phyloP scores from a whole-genome alignment of 2,329 filamentous ascomycete species.

The Alternaria conjuncta region DNA sequence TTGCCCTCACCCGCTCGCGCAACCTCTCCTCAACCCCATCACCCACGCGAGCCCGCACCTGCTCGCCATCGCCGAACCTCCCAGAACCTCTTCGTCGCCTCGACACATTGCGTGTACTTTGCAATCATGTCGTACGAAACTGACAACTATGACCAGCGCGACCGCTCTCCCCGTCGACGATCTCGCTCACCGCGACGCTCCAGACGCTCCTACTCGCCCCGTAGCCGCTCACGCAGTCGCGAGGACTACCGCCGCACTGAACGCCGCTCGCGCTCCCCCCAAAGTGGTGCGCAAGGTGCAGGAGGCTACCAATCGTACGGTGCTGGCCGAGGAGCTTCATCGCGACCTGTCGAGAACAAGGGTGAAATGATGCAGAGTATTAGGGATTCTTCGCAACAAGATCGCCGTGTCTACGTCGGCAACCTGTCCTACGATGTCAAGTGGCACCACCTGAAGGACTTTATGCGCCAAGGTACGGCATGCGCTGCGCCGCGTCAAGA shows the following conservation, averaged over 20 bases:
- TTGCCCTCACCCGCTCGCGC: constrained; percentile 28
- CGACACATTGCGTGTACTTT: constrained; percentile 14
- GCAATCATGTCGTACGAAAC: constrained; percentile 47
- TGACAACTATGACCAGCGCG: constrained; percentile 48
- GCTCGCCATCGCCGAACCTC: constrained; percentile 20
- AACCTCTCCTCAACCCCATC: constrained; percentile 34
- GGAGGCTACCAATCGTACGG: constrained; percentile 69
- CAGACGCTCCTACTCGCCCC: constrained; percentile 69
- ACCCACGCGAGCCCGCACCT: constrained; percentile 26
- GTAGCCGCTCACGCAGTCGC: constrained; percentile 80
- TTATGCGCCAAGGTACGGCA: constrained; percentile 96
- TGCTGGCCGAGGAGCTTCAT: constrained; percentile 57
- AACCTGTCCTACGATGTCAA: constrained; percentile 99
- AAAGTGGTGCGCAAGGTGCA: constrained; percentile 73
- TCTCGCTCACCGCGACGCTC: constrained; percentile 55
- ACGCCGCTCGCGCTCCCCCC: constrained; percentile 77
- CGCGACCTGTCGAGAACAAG: constrained; percentile 82
- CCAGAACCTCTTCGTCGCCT: constrained; percentile 10
- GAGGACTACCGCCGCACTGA: constrained; percentile 55
- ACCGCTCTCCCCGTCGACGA: constrained; percentile 73
- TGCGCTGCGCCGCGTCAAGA: constrained; percentile 19
- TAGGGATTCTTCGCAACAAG: constrained; percentile 94
- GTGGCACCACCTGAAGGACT: constrained; percentile 99
- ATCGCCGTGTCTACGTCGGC: constrained; percentile 98
- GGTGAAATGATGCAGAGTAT: constrained; percentile 97